A percentile compares a stretch with the other conserved stretches of the same genome.
Evolutionary conservation across 371 early-diverging fungal genomes (phyloP).

Genomic region (Entomophthora muscae): DNA sequence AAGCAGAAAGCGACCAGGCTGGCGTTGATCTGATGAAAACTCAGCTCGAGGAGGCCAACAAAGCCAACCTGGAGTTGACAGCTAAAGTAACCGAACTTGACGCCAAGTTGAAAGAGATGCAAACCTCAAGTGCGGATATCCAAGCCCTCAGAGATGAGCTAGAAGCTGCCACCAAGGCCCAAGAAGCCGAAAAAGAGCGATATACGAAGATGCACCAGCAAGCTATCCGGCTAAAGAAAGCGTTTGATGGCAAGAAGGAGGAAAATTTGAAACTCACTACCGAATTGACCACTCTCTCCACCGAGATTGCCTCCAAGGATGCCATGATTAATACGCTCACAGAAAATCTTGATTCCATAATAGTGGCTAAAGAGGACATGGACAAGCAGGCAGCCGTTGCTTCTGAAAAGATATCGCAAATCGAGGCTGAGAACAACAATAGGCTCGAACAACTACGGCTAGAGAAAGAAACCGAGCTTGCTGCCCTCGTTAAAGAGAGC

Average conservation of each 20-base stretch:
- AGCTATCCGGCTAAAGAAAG: background rate
- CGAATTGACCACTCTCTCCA: background rate
- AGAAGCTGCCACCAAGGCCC: background rate
- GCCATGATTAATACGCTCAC: background rate
- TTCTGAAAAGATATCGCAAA: background rate
- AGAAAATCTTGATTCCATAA: background rate
- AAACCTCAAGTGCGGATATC: background rate
- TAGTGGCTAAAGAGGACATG: background rate
- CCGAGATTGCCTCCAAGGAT: background rate
- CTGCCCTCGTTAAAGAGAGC: background rate
- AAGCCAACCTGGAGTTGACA: background rate
- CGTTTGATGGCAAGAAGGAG: background rate
- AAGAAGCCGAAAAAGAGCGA: background rate
- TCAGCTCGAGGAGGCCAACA: background rate
- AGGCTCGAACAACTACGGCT: background rate
- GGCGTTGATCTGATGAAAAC: background rate
- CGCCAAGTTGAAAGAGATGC: background rate
- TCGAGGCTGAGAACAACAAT: background rate
- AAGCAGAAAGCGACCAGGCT: background rate
- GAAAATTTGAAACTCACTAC: background rate
- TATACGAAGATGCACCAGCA: background rate
- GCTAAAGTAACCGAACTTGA: background rate
- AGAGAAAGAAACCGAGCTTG: background rate
- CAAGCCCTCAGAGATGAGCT: background rate
- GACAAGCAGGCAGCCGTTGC: background rate